A percentile compares a stretch with the other conserved stretches of the same genome.
Conservation (phyloP, 306 rosid genomes). For the Astragalus membranaceus region DNA sequence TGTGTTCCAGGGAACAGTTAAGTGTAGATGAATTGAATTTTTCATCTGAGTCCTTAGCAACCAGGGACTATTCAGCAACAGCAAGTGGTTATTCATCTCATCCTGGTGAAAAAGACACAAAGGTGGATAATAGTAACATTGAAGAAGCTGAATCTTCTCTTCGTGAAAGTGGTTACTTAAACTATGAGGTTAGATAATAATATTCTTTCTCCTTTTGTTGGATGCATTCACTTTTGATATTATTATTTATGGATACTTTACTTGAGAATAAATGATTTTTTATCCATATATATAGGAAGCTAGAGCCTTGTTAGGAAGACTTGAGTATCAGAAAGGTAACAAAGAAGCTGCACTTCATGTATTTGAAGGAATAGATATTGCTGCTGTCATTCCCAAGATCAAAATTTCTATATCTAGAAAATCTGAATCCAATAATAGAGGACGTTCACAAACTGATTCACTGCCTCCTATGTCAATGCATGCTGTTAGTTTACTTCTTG, state of each 20-base stretch:
- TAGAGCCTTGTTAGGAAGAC: constrained; percentile 90
- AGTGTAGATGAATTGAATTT: constrained; percentile 44
- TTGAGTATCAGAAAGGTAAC: constrained; percentile 86
- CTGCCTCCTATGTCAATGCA: constrained; percentile 73
- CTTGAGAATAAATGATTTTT: too few relatives aligned
- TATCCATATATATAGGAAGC: constrained; percentile 47
- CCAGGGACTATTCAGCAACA: constrained; percentile 89
- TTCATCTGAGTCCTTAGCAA: constrained; percentile 88
- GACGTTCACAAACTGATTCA: constrained; percentile 49
- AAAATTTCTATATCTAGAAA: constrained; percentile 60
- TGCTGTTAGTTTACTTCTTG: constrained; percentile 84
- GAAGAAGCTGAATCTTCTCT: constrained; percentile 93
- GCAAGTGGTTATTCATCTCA: constrained; percentile 79
- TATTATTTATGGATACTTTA: too few relatives aligned
- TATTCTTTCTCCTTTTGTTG: neutral
- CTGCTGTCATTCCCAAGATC: constrained; percentile 63
- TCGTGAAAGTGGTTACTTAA: constrained; percentile 87
- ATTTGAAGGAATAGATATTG: constrained; percentile 88
- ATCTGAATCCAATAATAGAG: constrained; percentile 48
- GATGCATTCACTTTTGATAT: neutral
- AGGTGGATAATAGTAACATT: constrained; percentile 68
- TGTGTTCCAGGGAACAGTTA: constrained; percentile 61
- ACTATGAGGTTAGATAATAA: constrained; percentile 68
- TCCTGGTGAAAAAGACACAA: constrained; percentile 66
- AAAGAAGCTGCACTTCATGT: constrained; percentile 89